Base-by-base conservation (phyloP, 208 protist genomes). In the Trypanosoma caninum region DNA sequence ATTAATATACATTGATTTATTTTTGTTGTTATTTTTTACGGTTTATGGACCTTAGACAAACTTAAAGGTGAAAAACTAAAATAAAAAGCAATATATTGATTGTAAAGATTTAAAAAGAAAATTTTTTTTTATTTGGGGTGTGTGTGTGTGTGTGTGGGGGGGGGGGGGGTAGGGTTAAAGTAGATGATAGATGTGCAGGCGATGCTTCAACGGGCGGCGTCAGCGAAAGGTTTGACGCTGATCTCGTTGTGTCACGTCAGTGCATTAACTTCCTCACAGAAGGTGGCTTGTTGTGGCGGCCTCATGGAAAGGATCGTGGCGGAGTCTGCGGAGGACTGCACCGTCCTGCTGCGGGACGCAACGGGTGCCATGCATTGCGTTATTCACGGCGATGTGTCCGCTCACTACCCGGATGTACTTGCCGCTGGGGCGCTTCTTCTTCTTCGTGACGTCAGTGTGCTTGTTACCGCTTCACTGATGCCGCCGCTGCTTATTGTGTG, bases 301-400 rank as follows among this genome's bases (percentile, higher is more conserved):
- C 42, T 82, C 54, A 77, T 94, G 37, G 76, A 72, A 18, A 74
- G 74, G 14, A 40, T 94, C 22, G 79, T 87, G 47, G 82, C 76
- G 11, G 88, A 94, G 61, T 91, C 80, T 56, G 73, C 84, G 14
- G 70, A 75, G 3, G 88, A 94, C 75, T 87, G 84, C 20, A 91
- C 82, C 11, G 76, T 94, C 35, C 47, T 78, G n/a, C 56, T 94
- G 28, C 72, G 72, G 31, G 88, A 94, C 58, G 51, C 65, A 22
- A 84, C 72, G 40, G 76, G 80, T 5, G 69, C 76, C 18, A 74
- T 78, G 52, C 80, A 83, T 52, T 92, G 82, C 48, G 80, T 81
- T 10, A 55, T 95, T 7, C 88, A 95, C 65, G 80, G 84, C 33
- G 84, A 83, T 33, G 70, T 95, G 35, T 79, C 82, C 4, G 69